Percentiles rank a stretch among this genome's conserved stretches.
Evolutionary conservation across 2,329 filamentous ascomycete species (phyloP).

Genomic region (Alternaria atra): DNA sequence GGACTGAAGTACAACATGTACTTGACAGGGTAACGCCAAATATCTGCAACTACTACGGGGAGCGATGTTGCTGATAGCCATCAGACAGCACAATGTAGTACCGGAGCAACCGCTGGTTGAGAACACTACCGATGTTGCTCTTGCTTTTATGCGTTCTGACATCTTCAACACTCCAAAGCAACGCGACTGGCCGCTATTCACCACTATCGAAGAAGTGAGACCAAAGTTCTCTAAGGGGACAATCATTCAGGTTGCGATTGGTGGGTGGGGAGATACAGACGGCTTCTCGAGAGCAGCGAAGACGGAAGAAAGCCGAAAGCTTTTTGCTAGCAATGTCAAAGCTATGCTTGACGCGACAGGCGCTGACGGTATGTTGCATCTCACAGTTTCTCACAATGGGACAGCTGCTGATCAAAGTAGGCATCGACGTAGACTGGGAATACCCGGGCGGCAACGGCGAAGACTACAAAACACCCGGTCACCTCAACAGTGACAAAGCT

Average conservation of each 20-base stretch:
- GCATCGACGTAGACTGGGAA: conserved; percentile 72
- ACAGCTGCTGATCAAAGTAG: background rate
- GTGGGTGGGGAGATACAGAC: conserved; percentile 75
- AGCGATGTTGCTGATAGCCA: background rate
- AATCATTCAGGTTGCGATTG: conserved; percentile 68
- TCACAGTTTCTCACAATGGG: fast-evolving
- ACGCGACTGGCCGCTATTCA: conserved; percentile 39
- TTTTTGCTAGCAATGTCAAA: conserved; percentile 71
- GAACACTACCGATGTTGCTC: conserved; percentile 38
- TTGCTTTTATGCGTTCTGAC: conserved; percentile 45
- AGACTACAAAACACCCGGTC: conserved; percentile 66
- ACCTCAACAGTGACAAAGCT: conserved; percentile 66
- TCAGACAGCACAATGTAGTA: conserved; percentile 41
- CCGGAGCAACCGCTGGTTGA: conserved; percentile 27
- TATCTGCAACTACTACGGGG: background rate
- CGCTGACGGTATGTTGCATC: conserved; percentile 67
- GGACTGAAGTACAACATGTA: conserved; percentile 11
- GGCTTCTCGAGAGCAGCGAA: conserved; percentile 69
- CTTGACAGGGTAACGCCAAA: background rate
- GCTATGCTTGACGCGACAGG: conserved; percentile 66
- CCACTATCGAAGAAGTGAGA: conserved; percentile 32
- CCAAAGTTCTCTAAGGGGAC: conserved; percentile 55
- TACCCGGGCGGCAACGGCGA: conserved; percentile 72
- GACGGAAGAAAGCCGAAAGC: conserved; percentile 56
- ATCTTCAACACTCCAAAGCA: conserved; percentile 37